phyloP scores from a whole-genome alignment of 2,329 filamentous ascomycete species.

The Pestalotiopsis sp. region DNA sequence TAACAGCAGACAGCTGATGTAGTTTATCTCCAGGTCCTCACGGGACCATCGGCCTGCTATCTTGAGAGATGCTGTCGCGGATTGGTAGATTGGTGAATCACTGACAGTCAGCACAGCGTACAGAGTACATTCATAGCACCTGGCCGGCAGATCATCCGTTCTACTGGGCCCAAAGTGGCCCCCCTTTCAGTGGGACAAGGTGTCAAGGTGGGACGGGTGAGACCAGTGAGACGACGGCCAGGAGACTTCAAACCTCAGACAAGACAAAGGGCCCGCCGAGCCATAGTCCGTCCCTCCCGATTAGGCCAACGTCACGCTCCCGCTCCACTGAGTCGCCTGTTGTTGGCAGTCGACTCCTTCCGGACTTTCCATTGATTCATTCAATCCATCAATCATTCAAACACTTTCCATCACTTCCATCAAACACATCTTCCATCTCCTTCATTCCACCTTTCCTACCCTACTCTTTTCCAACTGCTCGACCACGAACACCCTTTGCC shows the following conservation, averaged over 20 bases:
- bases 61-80: background rate
- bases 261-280: background rate
- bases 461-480: background rate
- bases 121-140: background rate
- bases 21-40: no score
- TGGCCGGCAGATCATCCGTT: background rate
- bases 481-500: background rate
- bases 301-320: background rate
- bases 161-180: background rate
- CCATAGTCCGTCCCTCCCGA: no score
- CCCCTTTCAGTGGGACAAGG: background rate
- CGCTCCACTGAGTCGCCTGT: background rate
- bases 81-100: background rate
- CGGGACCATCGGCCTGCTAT: background rate
- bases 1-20: no score
- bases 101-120: background rate
- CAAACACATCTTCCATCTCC: background rate
- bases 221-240: background rate
- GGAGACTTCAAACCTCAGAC: background rate
- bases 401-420: background rate
- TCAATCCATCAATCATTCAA: background rate
- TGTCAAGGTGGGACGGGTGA: background rate
- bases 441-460: background rate
- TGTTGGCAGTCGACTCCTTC: background rate
- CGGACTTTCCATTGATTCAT: background rate